Evolutionary conservation across 2,329 filamentous ascomycete genomes (phyloP).

Genomic region (Alternaria gansuensis): DNA sequence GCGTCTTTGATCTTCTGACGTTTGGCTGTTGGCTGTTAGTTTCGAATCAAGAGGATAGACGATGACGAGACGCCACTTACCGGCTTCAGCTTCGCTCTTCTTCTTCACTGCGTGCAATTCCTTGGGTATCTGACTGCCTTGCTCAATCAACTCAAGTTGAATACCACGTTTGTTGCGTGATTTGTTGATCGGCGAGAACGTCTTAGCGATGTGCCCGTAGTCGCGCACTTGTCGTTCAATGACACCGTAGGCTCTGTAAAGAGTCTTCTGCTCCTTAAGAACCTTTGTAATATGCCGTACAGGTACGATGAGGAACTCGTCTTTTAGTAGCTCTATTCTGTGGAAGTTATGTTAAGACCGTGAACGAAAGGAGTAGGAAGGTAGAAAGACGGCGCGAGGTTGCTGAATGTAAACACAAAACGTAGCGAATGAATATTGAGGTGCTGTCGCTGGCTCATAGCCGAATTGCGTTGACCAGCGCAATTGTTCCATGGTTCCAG

Average conservation of each 20-base stretch:
- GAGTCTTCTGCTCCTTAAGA: conserved; percentile 43
- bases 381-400: background rate
- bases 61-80: conserved; percentile 19
- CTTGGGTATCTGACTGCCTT: conserved; percentile 42
- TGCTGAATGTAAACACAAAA: background rate
- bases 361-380: background rate
- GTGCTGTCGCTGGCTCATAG: conserved; percentile 10
- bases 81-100: conserved; percentile 33
- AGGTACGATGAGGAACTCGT: conserved; percentile 54
- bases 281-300: conserved; percentile 48
- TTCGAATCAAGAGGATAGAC: background rate
- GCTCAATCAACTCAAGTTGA: conserved; percentile 32
- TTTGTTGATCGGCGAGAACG: conserved; percentile 34
- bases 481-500: conserved; percentile 12
- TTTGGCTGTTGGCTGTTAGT: conserved; percentile 32
- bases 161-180: conserved; percentile 32
- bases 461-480: background rate
- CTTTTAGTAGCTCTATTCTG: conserved; percentile 52
- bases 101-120: conserved; percentile 46
- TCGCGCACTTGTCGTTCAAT: conserved; percentile 44
- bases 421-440: background rate
- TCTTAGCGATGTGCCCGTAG: conserved; percentile 25
- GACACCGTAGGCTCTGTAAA: conserved; percentile 52
- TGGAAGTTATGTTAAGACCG: conserved; percentile 21
- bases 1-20: conserved; percentile 38